Evolutionary conservation across 805 yeast genomes (phyloP).

Genomic region (Huiozyma sinensis): DNA sequence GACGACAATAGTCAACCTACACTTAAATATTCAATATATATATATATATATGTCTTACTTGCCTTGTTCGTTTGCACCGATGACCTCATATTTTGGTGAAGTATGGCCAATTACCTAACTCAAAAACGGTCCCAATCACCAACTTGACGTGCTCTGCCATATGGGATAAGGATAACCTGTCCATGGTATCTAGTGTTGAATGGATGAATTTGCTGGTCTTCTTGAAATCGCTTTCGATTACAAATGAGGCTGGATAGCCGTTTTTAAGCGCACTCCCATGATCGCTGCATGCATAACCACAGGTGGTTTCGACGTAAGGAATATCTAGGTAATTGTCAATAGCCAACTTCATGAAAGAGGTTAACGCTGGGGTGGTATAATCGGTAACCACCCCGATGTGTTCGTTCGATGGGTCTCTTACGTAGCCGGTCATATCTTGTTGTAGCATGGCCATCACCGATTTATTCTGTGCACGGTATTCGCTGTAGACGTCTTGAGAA

Average conservation of each 20-base stretch:
- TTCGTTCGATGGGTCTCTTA: conserved; percentile 42
- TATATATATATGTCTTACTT: neutral
- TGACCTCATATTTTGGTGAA: neutral
- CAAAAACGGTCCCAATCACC: conserved; percentile 62
- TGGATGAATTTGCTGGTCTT: conserved; percentile 64
- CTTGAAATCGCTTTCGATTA: conserved; percentile 64
- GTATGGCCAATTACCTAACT: conserved; percentile 37
- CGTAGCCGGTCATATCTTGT: conserved; percentile 89
- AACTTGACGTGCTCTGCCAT: conserved; percentile 72
- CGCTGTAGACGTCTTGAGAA: conserved; percentile 61
- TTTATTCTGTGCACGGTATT: conserved; percentile 34
- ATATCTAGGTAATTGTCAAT: conserved; percentile 55
- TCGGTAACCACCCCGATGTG: conserved; percentile 76
- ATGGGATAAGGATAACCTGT: conserved; percentile 66
- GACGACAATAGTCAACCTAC: neutral
- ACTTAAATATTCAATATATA: neutral
- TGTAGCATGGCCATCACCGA: conserved; percentile 77
- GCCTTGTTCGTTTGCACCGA: neutral
- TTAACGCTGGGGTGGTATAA: conserved; percentile 45
- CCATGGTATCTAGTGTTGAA: conserved; percentile 68
- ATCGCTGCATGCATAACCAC: conserved; percentile 93
- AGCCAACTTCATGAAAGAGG: conserved; percentile 49
- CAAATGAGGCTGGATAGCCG: conserved; percentile 79
- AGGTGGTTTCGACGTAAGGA: conserved; percentile 60
- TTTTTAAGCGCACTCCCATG: conserved; percentile 75